These are phyloP conservation scores for Cunninghamia lanceolata DNA, from an alignment of 75 land plant genomes.

Conservation along the genomic window DNA sequence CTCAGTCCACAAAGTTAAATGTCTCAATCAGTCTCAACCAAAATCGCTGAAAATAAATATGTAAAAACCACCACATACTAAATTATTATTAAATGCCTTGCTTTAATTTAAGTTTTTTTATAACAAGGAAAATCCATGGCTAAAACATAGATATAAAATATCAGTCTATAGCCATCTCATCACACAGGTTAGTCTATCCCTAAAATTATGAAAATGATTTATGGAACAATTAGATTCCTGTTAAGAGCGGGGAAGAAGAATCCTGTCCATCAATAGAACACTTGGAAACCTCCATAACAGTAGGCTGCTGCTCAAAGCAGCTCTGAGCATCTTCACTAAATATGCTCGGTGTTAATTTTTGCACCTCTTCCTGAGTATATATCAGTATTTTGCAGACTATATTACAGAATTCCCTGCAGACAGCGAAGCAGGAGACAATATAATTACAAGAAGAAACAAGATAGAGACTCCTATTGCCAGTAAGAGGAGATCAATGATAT, in stretches of 20 bases:
- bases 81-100: not conserved
- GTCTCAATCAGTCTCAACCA: not conserved
- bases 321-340: conserved; percentile 53
- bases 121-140: not conserved
- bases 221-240: conserved; percentile 13
- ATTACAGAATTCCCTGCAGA: conserved; percentile 55
- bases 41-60: not conserved
- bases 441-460: not conserved
- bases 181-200: not conserved
- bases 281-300: conserved; percentile 38
- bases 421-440: not conserved
- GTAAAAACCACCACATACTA: not conserved
- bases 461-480: conserved; percentile 3
- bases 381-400: conserved; percentile 56
- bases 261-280: conserved; percentile 43
- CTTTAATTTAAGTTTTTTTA: not conserved
- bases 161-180: not conserved
- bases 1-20: not conserved
- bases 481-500: not conserved
- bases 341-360: conserved; percentile 38
- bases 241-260: conserved; percentile 41
- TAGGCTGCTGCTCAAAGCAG: conserved; percentile 51
- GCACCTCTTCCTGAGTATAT: conserved; percentile 63
- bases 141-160: not conserved
- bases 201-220: not conserved